phyloP scores from a whole-genome alignment of 768 basidiomycete species.

The Lentinula raphanica region DNA sequence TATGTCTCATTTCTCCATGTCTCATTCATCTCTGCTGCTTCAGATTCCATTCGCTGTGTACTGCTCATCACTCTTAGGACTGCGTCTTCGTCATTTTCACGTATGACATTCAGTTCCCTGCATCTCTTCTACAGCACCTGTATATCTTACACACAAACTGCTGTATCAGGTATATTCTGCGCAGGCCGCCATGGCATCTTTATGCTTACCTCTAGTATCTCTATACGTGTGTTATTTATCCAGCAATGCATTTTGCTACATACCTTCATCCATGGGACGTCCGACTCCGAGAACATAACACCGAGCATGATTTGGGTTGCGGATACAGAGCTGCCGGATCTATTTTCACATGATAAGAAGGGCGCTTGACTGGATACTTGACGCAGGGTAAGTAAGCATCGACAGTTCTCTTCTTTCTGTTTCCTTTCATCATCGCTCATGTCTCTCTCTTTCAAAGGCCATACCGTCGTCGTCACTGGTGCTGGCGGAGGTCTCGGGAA shows the following conservation, averaged over 20 bases:
- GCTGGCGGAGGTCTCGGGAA: conserved; percentile 93
- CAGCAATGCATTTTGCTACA: conserved; percentile 1
- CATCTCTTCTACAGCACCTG: conserved; percentile 15
- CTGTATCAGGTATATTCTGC: conserved; percentile 22
- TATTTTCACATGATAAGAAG: conserved; percentile 3
- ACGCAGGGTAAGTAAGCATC: not conserved
- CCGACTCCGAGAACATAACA: too few relatives aligned
- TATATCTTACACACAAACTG: conserved; percentile 17
- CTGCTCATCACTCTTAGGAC: conserved; percentile 1
- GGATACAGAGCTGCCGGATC: not conserved
- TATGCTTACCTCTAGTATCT: not conserved
- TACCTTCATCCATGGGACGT: not conserved
- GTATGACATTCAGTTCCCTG: not conserved
- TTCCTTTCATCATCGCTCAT: conserved; percentile 22
- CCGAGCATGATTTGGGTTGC: too few relatives aligned
- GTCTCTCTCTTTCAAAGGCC: conserved; percentile 75
- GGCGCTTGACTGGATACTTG: not conserved
- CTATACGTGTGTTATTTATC: conserved; percentile 10
- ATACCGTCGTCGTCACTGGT: conserved; percentile 92
- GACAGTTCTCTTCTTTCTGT: not conserved
- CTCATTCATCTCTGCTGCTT: conserved; percentile 4
- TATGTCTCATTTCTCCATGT: conserved; percentile 11
- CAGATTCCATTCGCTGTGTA: conserved; percentile 18
- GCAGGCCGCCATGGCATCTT: conserved; percentile 21
- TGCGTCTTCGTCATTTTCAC: not conserved